phyloP scores from a whole-genome alignment of 1,284 basidiomycete species.

The Neolentinus lepideus region DNA sequence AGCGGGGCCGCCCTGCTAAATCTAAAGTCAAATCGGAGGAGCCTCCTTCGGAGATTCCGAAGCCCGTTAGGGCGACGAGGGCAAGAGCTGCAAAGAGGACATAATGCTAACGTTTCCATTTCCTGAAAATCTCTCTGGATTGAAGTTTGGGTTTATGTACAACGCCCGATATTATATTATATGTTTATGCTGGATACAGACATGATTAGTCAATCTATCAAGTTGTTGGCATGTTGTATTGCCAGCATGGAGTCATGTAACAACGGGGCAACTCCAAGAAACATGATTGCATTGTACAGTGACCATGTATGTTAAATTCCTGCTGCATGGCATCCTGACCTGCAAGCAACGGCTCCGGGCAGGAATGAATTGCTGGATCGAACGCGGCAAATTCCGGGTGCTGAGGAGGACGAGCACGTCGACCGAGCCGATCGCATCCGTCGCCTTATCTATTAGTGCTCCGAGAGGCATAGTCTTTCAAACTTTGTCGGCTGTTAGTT shows the following conservation, averaged over 20 bases:
- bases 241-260: too few species aligned
- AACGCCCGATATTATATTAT: background rate
- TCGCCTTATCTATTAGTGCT: background rate
- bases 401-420: background rate
- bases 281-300: too few species aligned
- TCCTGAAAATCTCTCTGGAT: background rate
- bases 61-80: background rate
- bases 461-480: too few species aligned
- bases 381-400: background rate
- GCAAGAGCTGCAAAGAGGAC: background rate
- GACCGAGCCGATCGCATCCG: background rate
- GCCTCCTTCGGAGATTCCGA: background rate
- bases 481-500: too few species aligned
- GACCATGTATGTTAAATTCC: too few species aligned
- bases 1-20: background rate
- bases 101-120: background rate
- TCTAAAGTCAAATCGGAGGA: background rate
- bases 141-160: background rate
- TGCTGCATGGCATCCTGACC: too few species aligned
- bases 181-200: too few species aligned
- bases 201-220: too few species aligned
- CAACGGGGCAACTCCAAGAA: too few species aligned
- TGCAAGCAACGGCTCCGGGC: too few species aligned
- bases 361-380: background rate
- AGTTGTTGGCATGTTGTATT: too few species aligned